Evolutionary conservation across 345 rosid species (phyloP).

Genomic region (Noccaea bulbosa): DNA sequence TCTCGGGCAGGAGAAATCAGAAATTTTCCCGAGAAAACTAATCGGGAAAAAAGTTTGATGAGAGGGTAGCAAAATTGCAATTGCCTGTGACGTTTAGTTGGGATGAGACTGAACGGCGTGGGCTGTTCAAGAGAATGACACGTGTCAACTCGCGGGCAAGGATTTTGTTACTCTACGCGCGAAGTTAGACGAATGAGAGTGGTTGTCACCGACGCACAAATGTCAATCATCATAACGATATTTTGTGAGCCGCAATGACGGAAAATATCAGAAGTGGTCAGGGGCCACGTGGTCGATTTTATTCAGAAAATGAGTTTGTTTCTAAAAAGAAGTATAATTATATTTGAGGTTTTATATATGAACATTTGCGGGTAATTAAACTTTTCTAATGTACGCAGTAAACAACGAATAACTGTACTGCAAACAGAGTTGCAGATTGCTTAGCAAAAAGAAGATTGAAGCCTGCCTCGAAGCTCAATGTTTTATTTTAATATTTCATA

Average conservation of each 20-base stretch:
- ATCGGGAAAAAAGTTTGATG: conserved; percentile 5
- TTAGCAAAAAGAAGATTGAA: too few relatives aligned
- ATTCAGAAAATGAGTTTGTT: background rate
- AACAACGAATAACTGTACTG: background rate
- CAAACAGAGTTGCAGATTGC: too few relatives aligned
- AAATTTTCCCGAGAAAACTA: conserved; percentile 30
- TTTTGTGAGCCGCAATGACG: conserved; percentile 5
- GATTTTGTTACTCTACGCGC: conserved; percentile 9
- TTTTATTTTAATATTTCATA: too few relatives aligned
- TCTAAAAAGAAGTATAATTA: background rate
- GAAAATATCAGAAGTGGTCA: conserved; percentile 3
- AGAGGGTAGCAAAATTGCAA: background rate
- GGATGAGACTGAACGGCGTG: conserved; percentile 26
- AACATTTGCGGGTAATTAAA: too few relatives aligned
- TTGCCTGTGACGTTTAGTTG: conserved; percentile 15
- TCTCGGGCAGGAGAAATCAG: background rate
- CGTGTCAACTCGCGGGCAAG: conserved; percentile 9
- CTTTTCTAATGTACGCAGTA: background rate
- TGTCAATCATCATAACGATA: conserved; percentile 27
- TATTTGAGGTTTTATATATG: too few relatives aligned
- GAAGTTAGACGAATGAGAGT: background rate
- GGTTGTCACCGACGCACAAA: conserved; percentile 7
- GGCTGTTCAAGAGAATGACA: background rate
- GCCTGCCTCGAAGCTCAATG: too few relatives aligned
- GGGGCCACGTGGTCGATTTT: background rate